Percentiles rank a stretch among this genome's conserved stretches.
These are phyloP conservation scores for Phycomyces nitens DNA, from an alignment of 192 early-diverging fungal genomes.

Conservation along the genomic window DNA sequence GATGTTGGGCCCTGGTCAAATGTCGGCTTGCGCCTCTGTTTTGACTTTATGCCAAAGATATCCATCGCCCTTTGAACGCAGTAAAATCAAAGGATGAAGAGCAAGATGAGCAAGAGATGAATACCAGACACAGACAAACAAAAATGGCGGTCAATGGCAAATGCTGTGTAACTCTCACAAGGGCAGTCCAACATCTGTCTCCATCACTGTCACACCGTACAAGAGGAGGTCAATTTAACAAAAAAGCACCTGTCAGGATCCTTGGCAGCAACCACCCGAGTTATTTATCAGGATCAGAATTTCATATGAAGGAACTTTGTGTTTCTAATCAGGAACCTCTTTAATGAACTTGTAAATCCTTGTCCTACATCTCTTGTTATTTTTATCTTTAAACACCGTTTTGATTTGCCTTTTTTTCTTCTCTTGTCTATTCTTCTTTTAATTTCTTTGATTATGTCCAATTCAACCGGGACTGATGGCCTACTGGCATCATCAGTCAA, in stretches of 20 bases:
- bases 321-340: too few species aligned
- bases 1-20: slow-evolving; percentile 4
- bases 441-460: slow-evolving; percentile 4
- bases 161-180: not conserved
- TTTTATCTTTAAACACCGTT: not conserved
- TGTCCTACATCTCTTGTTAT: slow-evolving; percentile 5
- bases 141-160: not conserved
- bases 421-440: slow-evolving; percentile 11
- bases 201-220: too few species aligned
- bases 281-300: too few species aligned
- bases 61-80: slow-evolving; percentile 12
- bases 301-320: too few species aligned
- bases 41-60: slow-evolving; percentile 18
- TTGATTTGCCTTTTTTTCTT: slow-evolving; percentile 23
- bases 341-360: not conserved
- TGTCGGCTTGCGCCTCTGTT: slow-evolving; percentile 5
- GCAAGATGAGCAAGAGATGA: not conserved
- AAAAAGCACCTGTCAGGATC: too few species aligned
- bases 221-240: too few species aligned
- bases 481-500: slow-evolving; percentile 59
- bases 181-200: not conserved
- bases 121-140: not conserved
- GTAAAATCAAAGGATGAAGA: slow-evolving; percentile 2
- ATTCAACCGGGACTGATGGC: not conserved
- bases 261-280: too few species aligned